phyloP scores from a whole-genome alignment of 805 yeast genomes.

The Saccharomycopsis guyanensis region DNA sequence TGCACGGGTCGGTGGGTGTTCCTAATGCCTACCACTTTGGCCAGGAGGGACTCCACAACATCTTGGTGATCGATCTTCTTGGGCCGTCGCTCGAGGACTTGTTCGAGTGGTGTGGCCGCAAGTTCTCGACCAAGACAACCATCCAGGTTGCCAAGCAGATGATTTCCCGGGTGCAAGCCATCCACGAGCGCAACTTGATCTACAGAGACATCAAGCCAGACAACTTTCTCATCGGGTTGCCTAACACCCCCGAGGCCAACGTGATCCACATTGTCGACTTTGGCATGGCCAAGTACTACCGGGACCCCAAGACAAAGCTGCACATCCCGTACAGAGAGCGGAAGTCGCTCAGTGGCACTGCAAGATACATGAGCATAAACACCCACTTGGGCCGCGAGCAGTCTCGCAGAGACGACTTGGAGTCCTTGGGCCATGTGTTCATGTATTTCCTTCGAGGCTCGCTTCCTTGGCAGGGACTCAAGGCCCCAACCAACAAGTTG shows the following conservation, averaged over 20 bases:
- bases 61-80: constrained; percentile 64
- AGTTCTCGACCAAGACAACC: constrained; percentile 63
- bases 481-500: constrained; percentile 78
- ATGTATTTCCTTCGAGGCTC: constrained; percentile 72
- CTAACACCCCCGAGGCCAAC: constrained; percentile 53
- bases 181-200: constrained; percentile 70
- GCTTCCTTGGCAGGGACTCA: constrained; percentile 86
- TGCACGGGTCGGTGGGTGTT: constrained; percentile 62
- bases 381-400: constrained; percentile 85
- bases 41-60: constrained; percentile 77
- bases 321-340: constrained; percentile 80
- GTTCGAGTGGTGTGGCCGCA: constrained; percentile 83
- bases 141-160: constrained; percentile 71
- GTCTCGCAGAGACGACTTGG: constrained; percentile 75
- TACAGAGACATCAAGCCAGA: constrained; percentile 82
- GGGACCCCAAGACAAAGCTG: constrained; percentile 72
- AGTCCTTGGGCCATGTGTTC: constrained; percentile 75
- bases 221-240: constrained; percentile 65
- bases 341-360: constrained; percentile 77
- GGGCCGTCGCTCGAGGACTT: constrained; percentile 80
- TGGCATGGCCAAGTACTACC: constrained; percentile 81
- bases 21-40: constrained; percentile 84
- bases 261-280: constrained; percentile 69
- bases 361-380: constrained; percentile 81
- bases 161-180: constrained; percentile 63